phyloP scores from a whole-genome alignment of 1,139 yeast genomes.

The Magnusiomyces clavatus region DNA sequence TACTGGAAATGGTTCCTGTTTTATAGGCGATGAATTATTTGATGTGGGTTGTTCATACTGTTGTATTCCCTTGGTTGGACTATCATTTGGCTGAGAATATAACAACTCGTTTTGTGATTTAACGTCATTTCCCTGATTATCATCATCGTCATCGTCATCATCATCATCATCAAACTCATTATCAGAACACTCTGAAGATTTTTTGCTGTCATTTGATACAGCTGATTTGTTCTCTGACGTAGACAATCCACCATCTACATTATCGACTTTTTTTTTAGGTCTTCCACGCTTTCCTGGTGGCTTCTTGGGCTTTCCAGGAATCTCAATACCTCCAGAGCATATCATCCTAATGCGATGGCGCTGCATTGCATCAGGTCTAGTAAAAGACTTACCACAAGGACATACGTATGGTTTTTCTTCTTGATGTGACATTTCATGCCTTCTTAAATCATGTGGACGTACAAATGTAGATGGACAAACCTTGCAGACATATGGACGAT shows the following conservation, averaged over 20 bases:
- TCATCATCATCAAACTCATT: neutral
- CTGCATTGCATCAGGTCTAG: conserved; percentile 80
- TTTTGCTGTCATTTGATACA: conserved; percentile 1
- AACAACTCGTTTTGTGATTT: neutral
- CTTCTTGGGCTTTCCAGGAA: conserved; percentile 29
- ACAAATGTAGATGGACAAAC: conserved; percentile 59
- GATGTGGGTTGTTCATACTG: neutral
- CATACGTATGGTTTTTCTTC: conserved; percentile 64
- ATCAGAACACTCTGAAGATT: neutral
- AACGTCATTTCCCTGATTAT: neutral
- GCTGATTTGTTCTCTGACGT: conserved; percentile 4
- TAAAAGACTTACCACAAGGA: conserved; percentile 87
- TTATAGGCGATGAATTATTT: neutral
- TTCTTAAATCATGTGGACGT: conserved; percentile 83
- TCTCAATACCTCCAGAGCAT: conserved; percentile 60
- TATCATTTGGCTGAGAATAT: neutral
- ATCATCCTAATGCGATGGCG: conserved; percentile 75
- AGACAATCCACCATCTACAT: conserved; percentile 2
- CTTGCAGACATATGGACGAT: conserved; percentile 72
- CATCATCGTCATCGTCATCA: neutral
- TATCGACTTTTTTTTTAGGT: neutral
- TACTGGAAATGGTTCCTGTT: neutral
- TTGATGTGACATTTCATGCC: conserved; percentile 84
- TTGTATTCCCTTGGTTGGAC: neutral
- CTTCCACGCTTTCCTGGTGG: conserved; percentile 17